phyloP scores from a whole-genome alignment of 768 basidiomycete species.

The Russula foetens region DNA sequence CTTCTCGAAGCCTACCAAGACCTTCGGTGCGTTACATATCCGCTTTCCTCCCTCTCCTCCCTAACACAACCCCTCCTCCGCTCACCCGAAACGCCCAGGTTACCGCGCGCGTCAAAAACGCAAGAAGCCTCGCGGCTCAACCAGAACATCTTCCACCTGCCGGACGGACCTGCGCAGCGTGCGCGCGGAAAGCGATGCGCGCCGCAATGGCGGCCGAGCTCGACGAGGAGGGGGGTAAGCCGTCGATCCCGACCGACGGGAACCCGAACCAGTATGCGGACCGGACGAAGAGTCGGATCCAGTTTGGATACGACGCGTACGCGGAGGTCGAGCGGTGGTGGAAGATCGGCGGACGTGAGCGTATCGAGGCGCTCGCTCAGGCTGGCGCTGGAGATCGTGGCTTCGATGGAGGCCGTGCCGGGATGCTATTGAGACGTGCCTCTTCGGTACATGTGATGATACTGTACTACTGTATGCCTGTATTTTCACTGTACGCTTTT shows the following conservation, averaged over 20 bases:
- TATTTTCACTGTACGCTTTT: too few species aligned
- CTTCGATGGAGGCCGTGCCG: not conserved
- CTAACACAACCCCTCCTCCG: too few species aligned
- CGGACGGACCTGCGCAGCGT: conserved; percentile 45
- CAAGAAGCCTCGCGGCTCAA: conserved; percentile 44
- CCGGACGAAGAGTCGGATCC: conserved; percentile 35
- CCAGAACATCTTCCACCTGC: conserved; percentile 46
- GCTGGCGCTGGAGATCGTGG: too few species aligned
- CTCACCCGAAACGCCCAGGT: conserved; percentile 10
- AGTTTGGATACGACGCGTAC: conserved; percentile 52
- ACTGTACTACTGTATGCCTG: too few species aligned
- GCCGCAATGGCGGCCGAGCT: conserved; percentile 37
- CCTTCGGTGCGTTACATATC: conserved; percentile 30
- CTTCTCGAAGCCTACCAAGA: conserved; percentile 45
- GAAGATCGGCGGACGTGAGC: conserved; percentile 27
- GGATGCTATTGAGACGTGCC: not conserved
- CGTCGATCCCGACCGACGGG: conserved; percentile 26
- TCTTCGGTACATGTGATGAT: too few species aligned
- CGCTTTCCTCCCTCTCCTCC: not conserved
- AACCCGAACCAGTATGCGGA: conserved; percentile 56
- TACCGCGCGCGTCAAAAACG: conserved; percentile 39
- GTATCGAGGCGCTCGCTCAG: conserved; percentile 5
- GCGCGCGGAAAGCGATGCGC: conserved; percentile 45
- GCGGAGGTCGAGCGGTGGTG: conserved; percentile 44
- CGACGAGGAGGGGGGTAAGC: too few species aligned